Conservation (phyloP, 2,329 filamentous ascomycete species). For the Falciphora oryzae region DNA sequence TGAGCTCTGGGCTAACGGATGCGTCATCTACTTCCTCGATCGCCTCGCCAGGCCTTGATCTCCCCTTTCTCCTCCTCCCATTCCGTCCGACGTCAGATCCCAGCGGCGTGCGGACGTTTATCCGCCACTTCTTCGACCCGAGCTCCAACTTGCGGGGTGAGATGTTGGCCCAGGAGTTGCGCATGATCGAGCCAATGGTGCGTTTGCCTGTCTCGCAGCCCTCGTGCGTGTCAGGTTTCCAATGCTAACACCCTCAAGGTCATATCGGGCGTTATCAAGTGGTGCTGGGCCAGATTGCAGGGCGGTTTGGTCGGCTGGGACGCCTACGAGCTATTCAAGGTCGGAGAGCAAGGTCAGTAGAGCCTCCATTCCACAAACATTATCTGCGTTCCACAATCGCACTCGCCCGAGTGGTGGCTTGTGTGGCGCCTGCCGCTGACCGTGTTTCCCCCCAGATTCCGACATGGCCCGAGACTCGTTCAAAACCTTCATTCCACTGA, state of each 20-base stretch:
- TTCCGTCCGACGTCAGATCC: constrained; percentile 92
- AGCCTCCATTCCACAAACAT: neutral
- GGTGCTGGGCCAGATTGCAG: constrained; percentile 93
- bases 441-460: constrained; percentile 60
- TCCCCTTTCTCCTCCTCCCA: constrained; percentile 87
- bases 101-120: constrained; percentile 83
- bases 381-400: neutral
- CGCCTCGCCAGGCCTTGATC: constrained; percentile 66
- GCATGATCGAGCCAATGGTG: constrained; percentile 92
- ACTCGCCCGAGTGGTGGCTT: neutral
- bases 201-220: constrained; percentile 22
- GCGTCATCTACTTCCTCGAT: neutral
- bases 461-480: constrained; percentile 89
- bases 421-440: neutral
- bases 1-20: constrained; percentile 17
- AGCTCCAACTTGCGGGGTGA: constrained; percentile 61
- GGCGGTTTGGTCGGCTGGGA: constrained; percentile 96
- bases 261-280: constrained; percentile 89
- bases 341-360: constrained; percentile 80
- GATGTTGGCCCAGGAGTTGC: constrained; percentile 73
- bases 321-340: constrained; percentile 90
- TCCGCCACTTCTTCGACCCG: constrained; percentile 85
- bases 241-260: constrained; percentile 51
- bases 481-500: constrained; percentile 91
- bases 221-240: neutral